Conservation (phyloP, 176 grass and related monocot genomes). For the maize (Zea mays) region Zm-B73-REFERENCE-NAM-5.0 NC_050101.1:145810001-145810500, state of each 20-base stretch:
- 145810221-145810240: slow-evolving; percentile 4
- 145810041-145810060: slow-evolving; percentile 97
- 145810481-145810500: background rate
- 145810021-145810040: slow-evolving; percentile 95
- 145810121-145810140: no score
- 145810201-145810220: slow-evolving; percentile 7
- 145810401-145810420: slow-evolving; percentile 93
- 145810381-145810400: slow-evolving; percentile 98
- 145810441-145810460: slow-evolving; percentile 19
- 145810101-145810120: no score
- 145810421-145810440: slow-evolving; percentile 28
- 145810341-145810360: slow-evolving; percentile 90
- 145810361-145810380: slow-evolving; percentile 93
- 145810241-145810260: slow-evolving; percentile 99
- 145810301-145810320: slow-evolving; percentile 96
- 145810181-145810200: slow-evolving; percentile 17
- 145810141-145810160: no score
- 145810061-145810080: slow-evolving; percentile 98
- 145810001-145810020: slow-evolving; percentile 96
- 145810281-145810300: slow-evolving; percentile 98
- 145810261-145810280: slow-evolving; percentile 94
- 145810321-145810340: slow-evolving; percentile 96
- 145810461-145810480: slow-evolving; percentile 16
- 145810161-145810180: background rate
- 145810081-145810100: slow-evolving; percentile 48